Conservation (phyloP, 305 asterid species). For the Fraxinus sp. region DNA sequence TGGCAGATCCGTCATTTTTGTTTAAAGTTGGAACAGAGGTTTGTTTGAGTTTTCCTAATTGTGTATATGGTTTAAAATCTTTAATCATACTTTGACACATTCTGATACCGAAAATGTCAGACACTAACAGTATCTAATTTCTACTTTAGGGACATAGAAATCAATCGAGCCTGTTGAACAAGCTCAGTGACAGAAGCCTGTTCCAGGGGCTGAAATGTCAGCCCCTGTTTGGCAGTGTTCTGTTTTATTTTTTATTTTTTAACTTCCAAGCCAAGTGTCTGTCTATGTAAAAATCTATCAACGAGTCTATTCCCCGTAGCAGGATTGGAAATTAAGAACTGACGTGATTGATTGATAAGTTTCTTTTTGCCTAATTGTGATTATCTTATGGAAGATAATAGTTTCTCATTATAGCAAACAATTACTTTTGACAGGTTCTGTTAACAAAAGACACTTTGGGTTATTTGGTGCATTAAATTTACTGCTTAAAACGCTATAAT, state of each 20-base stretch:
- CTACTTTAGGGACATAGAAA: background rate
- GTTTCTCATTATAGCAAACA: background rate
- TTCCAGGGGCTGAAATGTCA: too few species aligned
- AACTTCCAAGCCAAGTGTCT: too few species aligned
- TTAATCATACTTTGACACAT: background rate
- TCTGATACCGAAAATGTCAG: background rate
- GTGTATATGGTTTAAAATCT: background rate
- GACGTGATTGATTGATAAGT: background rate
- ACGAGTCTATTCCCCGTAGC: too few species aligned
- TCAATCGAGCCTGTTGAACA: background rate
- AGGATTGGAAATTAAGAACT: background rate
- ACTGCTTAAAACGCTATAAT: background rate
- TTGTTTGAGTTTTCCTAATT: conserved; percentile 25
- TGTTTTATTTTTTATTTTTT: too few species aligned
- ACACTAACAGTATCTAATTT: background rate
- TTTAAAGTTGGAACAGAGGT: conserved; percentile 94
- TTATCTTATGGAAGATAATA: background rate
- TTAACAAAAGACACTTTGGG: background rate
- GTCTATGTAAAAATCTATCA: too few species aligned
- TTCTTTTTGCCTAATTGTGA: background rate
- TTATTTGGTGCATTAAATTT: background rate
- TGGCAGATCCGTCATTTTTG: conserved; percentile 84
- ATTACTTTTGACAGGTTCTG: background rate
- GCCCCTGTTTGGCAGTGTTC: too few species aligned
- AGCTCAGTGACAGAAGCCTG: too few species aligned